phyloP scores from a whole-genome alignment of 805 yeast species.

The Trichomonascus vanleenenianus region DNA sequence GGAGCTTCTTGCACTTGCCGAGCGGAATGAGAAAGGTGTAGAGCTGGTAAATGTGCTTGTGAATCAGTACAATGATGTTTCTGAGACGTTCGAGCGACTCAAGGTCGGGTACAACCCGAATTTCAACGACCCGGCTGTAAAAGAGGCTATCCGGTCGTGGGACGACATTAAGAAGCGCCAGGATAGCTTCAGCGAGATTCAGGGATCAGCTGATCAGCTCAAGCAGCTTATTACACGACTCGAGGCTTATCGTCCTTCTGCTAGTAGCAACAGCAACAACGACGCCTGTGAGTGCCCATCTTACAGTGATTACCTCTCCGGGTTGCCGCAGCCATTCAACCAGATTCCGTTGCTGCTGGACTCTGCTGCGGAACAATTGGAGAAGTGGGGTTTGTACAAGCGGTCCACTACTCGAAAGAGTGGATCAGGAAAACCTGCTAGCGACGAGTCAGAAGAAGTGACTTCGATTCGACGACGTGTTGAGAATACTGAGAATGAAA shows the following conservation, averaged over 20 bases:
- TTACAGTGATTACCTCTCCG: too few relatives aligned
- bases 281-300: not conserved
- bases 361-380: not conserved
- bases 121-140: slow-evolving; percentile 82
- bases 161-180: slow-evolving; percentile 25
- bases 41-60: not conserved
- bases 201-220: not conserved
- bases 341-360: not conserved
- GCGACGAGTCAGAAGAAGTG: slow-evolving; percentile 12
- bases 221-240: not conserved
- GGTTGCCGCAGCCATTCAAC: not conserved
- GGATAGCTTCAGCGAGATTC: not conserved
- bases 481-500: slow-evolving; percentile 11
- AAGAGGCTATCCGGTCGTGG: slow-evolving; percentile 49
- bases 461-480: slow-evolving; percentile 14
- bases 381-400: not conserved
- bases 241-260: slow-evolving; percentile 5
- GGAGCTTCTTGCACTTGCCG: slow-evolving; percentile 2
- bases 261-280: not conserved
- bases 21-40: not conserved
- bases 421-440: not conserved
- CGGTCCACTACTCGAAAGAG: not conserved
- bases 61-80: slow-evolving; percentile 6
- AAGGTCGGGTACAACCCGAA: slow-evolving; percentile 64
- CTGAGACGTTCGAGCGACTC: slow-evolving; percentile 40